Conservation (phyloP, 148 eudicot species). For the Rhododendron kiyosumense region DNA sequence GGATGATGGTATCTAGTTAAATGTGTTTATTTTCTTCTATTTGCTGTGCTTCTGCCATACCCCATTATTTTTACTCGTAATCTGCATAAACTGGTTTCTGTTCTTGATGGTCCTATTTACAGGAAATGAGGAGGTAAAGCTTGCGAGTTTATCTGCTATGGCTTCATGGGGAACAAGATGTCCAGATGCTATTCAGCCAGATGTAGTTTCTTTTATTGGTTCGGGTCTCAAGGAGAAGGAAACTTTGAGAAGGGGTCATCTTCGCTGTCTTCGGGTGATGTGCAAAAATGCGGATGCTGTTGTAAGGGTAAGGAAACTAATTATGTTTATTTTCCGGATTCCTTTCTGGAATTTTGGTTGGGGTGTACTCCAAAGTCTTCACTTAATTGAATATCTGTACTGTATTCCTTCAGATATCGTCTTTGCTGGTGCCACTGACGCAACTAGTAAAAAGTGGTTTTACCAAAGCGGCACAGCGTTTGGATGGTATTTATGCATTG, state of each 20-base stretch:
- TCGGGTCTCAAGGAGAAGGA: constrained; percentile 97
- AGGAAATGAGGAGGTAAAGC: constrained; percentile 97
- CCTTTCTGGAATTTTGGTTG: background rate
- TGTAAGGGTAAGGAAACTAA: constrained; percentile 40
- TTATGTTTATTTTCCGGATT: background rate
- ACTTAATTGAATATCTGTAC: background rate
- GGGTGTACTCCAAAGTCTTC: background rate
- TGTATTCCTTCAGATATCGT: constrained; percentile 47
- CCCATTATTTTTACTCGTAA: background rate
- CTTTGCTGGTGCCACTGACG: constrained; percentile 67
- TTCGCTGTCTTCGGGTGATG: constrained; percentile 67
- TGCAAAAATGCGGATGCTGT: constrained; percentile 67
- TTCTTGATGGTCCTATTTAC: constrained; percentile 19
- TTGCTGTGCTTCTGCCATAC: background rate
- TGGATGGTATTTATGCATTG: constrained; percentile 91
- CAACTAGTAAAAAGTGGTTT: constrained; percentile 88
- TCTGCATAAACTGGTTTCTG: background rate
- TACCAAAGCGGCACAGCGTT: constrained; percentile 76
- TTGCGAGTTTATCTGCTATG: constrained; percentile 66
- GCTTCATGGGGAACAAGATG: constrained; percentile 75
- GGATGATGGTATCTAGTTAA: constrained; percentile 64
- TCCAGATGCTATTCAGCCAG: constrained; percentile 49
- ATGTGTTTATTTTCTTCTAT: background rate
- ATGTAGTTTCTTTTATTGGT: constrained; percentile 52
- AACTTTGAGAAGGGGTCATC: constrained; percentile 74